These are phyloP conservation scores for Starmerella bombi DNA, from an alignment of 805 yeast genomes.

Conservation along the genomic window DNA sequence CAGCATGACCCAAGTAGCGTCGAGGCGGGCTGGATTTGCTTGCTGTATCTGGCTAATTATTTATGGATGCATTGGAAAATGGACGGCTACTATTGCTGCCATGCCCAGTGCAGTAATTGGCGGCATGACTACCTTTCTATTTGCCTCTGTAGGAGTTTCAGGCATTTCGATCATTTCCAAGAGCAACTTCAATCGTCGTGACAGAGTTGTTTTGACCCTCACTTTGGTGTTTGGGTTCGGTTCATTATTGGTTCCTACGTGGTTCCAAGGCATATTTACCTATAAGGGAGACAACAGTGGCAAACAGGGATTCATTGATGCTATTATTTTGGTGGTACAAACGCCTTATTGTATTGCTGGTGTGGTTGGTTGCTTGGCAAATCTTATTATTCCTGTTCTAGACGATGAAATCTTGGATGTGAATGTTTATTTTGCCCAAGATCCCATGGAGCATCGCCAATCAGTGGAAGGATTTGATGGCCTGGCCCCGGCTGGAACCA, in stretches of 20 bases:
- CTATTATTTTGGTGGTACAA: slow-evolving; percentile 56
- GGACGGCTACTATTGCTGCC: slow-evolving; percentile 77
- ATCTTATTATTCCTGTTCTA: slow-evolving; percentile 45
- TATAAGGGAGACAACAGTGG: slow-evolving; percentile 48
- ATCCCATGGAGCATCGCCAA: neutral
- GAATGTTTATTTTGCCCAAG: neutral
- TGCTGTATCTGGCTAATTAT: slow-evolving; percentile 64
- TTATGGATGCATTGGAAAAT: slow-evolving; percentile 81
- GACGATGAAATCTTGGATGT: slow-evolving; percentile 26
- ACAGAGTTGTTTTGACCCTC: slow-evolving; percentile 57
- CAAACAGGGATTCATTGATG: slow-evolving; percentile 50
- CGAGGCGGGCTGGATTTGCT: slow-evolving; percentile 68
- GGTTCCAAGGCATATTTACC: slow-evolving; percentile 55
- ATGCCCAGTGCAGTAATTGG: slow-evolving; percentile 73
- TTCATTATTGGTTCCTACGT: slow-evolving; percentile 46
- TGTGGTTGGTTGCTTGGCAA: slow-evolving; percentile 46
- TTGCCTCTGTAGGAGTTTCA: slow-evolving; percentile 63
- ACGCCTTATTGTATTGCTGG: slow-evolving; percentile 65
- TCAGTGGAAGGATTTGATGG: neutral
- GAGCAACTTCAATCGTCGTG: slow-evolving; percentile 49
- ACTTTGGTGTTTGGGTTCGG: slow-evolving; percentile 55
- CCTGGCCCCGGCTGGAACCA: neutral
- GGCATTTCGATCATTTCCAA: slow-evolving; percentile 53
- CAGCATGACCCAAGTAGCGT: slow-evolving; percentile 82
- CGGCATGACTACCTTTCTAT: slow-evolving; percentile 73